Percentiles rank a stretch among this genome's conserved stretches.
Evolutionary conservation across 2,329 filamentous ascomycete genomes (phyloP).

Genomic region (Fusarium floridanum): DNA sequence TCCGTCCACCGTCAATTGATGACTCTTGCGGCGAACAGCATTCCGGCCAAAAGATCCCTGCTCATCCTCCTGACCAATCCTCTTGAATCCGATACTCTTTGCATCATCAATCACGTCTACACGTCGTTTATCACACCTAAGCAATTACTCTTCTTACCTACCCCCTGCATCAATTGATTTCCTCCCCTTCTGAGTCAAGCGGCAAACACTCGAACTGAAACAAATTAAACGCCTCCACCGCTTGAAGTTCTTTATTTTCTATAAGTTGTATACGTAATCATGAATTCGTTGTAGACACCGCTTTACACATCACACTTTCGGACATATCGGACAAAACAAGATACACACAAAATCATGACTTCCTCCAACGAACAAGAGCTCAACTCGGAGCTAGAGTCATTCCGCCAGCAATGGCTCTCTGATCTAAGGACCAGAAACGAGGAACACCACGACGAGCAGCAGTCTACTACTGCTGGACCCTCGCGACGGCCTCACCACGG

Average conservation of each 20-base stretch:
- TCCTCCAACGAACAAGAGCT: conserved; percentile 52
- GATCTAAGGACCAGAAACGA: conserved; percentile 71
- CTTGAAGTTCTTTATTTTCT: neutral
- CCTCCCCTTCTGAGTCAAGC: conserved; percentile 36
- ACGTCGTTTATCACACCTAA: conserved; percentile 5
- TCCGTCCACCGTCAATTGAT: conserved; percentile 27
- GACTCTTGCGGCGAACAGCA: conserved; percentile 37
- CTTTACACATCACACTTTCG: conserved; percentile 1
- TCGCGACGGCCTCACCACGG: conserved; percentile 33
- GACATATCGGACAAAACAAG: conserved; percentile 30
- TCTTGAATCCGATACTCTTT: conserved; percentile 30
- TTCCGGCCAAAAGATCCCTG: neutral
- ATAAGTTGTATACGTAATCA: conserved; percentile 34
- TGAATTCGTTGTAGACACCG: conserved; percentile 36
- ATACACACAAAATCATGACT: conserved; percentile 32
- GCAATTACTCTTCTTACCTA: neutral
- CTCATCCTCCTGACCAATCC: conserved; percentile 19
- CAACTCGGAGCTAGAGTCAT: conserved; percentile 83
- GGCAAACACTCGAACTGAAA: neutral
- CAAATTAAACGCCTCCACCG: neutral
- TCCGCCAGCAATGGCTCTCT: conserved; percentile 87
- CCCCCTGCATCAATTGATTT: conserved; percentile 4
- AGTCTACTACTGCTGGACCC: conserved; percentile 21
- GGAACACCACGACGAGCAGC: conserved; percentile 38
- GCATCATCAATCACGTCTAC: conserved; percentile 41